Evolutionary conservation across 768 basidiomycete genomes (phyloP), one percentile per base, ranked within the genome.

Genomic region (Pulveroboletus sp.): DNA sequence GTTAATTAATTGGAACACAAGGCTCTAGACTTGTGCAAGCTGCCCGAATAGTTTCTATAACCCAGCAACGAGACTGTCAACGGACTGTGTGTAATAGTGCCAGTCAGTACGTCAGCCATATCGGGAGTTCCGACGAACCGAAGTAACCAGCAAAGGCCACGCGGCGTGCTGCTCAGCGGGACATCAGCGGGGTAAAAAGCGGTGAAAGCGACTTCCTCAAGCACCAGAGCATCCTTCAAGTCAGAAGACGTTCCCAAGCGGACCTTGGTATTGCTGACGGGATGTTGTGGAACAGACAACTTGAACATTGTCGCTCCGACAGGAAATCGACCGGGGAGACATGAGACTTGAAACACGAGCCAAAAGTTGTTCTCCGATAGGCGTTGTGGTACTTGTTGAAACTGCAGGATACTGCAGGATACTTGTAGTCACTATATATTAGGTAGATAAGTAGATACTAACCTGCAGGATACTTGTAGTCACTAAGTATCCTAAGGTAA

Each of bases 201-300:
- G 27, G 79, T 83, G 57, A 83, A 87, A 0, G 76, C 75, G 28
- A 85, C 74, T 63, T 87, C 82, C 35, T 83, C 76, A 7, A 87
- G 70, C 30, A 68, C 57, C 28, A 88, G 65, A 0, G 80, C 82
- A 18, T 73, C 70, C 17, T 69, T 65, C 54, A 44, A 47, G 24
- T 47, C 64, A 43, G 54, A 56, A 43, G 51, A 65, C 32, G 54
- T 44, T 33, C 48, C 60, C 7, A 33, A 47, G 41, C 59, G 69
- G 40, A 75, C 66, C 57, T 70, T 78, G 28, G 70, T 66, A 47
- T 59, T 61, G 30, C 82, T 76, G 42, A 82, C 60, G 8, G 64
- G 39, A 36, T 64, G 65, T 15, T 70, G 69, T 30, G 64, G 65
- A 30, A 79, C 72, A 38, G 77, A 69, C n/a, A 76, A 63, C 30